Evolutionary conservation across 1,284 basidiomycete species (phyloP), one percentile per base, ranked within the genome.

Genomic region (Austropuccinia psidii): DNA sequence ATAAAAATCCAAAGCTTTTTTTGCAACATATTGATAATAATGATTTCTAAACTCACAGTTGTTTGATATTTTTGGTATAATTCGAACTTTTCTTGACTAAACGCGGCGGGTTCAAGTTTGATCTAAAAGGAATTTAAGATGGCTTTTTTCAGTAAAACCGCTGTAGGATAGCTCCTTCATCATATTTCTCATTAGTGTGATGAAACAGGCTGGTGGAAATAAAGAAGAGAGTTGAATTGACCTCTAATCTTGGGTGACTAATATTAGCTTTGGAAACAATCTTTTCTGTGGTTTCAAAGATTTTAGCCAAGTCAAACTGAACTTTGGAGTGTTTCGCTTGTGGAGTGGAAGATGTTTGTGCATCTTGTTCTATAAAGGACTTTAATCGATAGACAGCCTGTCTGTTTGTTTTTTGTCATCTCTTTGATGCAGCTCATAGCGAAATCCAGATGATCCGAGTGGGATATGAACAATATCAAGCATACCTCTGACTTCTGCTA

Each of bases 11-110:
- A 24, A 8, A 6, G 31, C 15, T 19, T 60, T 39, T 27, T 21
- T 2, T 19, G 35, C 15, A 24, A 1, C 1, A 11, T 24, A 21
- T 39, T 19, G 31, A 37, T 35, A 29, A 52, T 58, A 27, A 24
- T 61, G 5, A 5, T 45, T 19, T 49, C 1, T 4, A 33, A n/a
- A 31, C n/a, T 15, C 15, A 52, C 11, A 50, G 13, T 37, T 61
- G 41, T 61, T 62, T 78, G 77, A 39, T 78, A 78, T 45, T 66
- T 69, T 47, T 85, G 81, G 79, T 86, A 96, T 15, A 97, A 84
- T 17, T 82, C 83, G 79, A 86, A 95, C 78, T 93, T 94, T 82
- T 95, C 91, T 4, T 84, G 78, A 0, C 88, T 90, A 76, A 85
- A 91, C 15, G 86, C 86, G 0, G 93, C 87, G 3, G 86, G 87